Percentiles rank a stretch among this genome's conserved stretches.
phyloP scores from a whole-genome alignment of 495 filamentous ascomycete genomes.

The Podospora australis region DNA sequence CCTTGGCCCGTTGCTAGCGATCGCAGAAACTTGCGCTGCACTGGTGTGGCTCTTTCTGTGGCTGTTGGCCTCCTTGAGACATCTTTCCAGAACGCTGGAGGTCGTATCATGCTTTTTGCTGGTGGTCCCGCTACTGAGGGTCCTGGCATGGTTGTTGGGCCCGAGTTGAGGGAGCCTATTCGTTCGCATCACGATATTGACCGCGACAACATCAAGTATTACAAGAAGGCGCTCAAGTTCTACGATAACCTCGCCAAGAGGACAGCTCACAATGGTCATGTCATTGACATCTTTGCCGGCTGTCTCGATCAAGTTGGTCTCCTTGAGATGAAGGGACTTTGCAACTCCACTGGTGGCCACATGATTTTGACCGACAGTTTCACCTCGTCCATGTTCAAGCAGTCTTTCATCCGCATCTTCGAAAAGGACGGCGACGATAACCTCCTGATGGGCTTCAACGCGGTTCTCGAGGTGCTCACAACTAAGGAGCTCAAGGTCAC shows the following conservation, averaged over 20 bases:
- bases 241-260: constrained; percentile 97
- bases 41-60: constrained; percentile 91
- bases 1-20: constrained; percentile 98
- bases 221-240: constrained; percentile 99
- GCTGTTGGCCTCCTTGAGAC: constrained; percentile 89
- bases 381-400: constrained; percentile 99
- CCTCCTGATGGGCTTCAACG: constrained; percentile 97
- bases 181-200: constrained; percentile 99
- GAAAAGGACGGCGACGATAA: constrained; percentile 95
- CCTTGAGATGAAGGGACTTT: constrained; percentile 96
- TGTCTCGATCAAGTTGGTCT: constrained; percentile 98
- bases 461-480: constrained; percentile 90
- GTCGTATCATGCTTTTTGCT: constrained; percentile 93
- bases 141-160: constrained; percentile 92
- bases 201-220: constrained; percentile 97
- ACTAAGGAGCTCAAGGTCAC: constrained; percentile 99
- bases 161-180: constrained; percentile 95
- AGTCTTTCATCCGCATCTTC: constrained; percentile 95
- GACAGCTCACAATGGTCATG: constrained; percentile 92
- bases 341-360: constrained; percentile 94
- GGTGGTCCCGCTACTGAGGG: constrained; percentile 95
- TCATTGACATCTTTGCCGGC: constrained; percentile 96
- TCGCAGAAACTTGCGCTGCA: constrained; percentile 85
- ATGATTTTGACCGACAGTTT: constrained; percentile 99
- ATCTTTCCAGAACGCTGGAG: constrained; percentile 91